A percentile compares a stretch with the other conserved stretches of the same genome.
phyloP scores from a whole-genome alignment of 106 monocot genomes.

The Dendrobium catenatum region DNA sequence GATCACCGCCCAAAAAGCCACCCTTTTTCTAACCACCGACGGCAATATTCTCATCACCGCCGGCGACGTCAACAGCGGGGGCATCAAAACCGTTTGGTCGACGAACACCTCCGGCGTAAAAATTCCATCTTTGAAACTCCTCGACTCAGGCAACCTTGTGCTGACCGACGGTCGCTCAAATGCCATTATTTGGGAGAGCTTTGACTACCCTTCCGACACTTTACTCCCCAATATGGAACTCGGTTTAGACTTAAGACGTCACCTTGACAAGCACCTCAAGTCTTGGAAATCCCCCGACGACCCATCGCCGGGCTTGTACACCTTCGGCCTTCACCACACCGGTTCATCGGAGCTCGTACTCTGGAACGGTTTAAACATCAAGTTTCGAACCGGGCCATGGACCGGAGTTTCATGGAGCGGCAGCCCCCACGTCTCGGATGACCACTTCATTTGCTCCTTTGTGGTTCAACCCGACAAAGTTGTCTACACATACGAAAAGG shows the following conservation, averaged over 20 bases:
- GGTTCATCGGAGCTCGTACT: neutral
- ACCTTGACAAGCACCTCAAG: neutral
- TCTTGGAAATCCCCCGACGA: conserved; percentile 14
- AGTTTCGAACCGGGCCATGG: conserved; percentile 5
- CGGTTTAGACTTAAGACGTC: conserved; percentile 5
- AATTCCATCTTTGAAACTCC: no score
- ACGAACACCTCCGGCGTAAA: no score
- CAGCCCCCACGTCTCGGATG: neutral
- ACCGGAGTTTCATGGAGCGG: conserved; percentile 5
- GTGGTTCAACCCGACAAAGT: neutral
- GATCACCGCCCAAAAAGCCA: no score
- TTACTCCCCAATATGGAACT: conserved; percentile 18
- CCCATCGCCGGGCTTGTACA: conserved; percentile 8
- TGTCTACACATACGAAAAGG: neutral
- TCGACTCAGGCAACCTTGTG: no score
- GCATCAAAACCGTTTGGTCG: no score
- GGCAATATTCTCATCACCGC: no score
- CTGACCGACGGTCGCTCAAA: no score
- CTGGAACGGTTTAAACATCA: conserved; percentile 1
- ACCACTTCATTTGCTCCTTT: conserved; percentile 5
- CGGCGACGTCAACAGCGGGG: no score
- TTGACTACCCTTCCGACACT: neutral
- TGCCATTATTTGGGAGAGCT: no score
- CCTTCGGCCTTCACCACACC: neutral
- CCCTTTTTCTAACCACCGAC: no score